These are phyloP conservation scores for Coemansia sp. DNA, from an alignment of 192 early-diverging fungal species.

Conservation along the genomic window DNA sequence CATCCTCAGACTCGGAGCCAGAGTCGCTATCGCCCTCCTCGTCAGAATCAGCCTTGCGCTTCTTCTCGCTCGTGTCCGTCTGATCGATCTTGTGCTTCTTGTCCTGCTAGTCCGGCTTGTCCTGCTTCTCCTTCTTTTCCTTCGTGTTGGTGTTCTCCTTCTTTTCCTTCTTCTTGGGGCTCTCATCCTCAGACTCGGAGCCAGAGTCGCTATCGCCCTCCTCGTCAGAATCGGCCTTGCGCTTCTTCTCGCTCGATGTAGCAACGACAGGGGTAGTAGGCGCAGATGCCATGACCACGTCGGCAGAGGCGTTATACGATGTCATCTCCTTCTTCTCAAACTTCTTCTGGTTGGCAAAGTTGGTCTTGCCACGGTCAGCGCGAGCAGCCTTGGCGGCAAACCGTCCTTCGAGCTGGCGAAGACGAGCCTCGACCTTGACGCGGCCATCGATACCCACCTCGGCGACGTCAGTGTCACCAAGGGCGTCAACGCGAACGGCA, in stretches of 20 bases:
- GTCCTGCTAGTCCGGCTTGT: conserved; percentile 23
- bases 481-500: conserved; percentile 86
- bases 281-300: conserved; percentile 27
- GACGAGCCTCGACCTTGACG: conserved; percentile 81
- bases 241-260: conserved; percentile 47
- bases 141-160: conserved; percentile 45
- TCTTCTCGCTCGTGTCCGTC: conserved; percentile 49
- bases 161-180: conserved; percentile 44
- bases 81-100: conserved; percentile 46
- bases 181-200: conserved; percentile 16
- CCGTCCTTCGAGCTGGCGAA: conserved; percentile 87
- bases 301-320: conserved; percentile 55
- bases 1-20: conserved; percentile 8
- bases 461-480: conserved; percentile 73
- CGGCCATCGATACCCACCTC: conserved; percentile 85
- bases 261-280: conserved; percentile 15
- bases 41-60: conserved; percentile 52
- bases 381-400: conserved; percentile 66
- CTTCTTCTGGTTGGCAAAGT: conserved; percentile 40
- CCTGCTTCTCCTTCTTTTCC: conserved; percentile 32
- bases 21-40: conserved; percentile 18
- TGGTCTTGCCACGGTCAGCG: conserved; percentile 59
- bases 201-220: conserved; percentile 12
- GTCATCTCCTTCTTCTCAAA: conserved; percentile 52
- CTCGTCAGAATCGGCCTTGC: conserved; percentile 46